Evolutionary conservation across 1,139 yeast species (phyloP), one percentile per base, ranked within the genome.

Genomic region (Geotrichum restrictum): DNA sequence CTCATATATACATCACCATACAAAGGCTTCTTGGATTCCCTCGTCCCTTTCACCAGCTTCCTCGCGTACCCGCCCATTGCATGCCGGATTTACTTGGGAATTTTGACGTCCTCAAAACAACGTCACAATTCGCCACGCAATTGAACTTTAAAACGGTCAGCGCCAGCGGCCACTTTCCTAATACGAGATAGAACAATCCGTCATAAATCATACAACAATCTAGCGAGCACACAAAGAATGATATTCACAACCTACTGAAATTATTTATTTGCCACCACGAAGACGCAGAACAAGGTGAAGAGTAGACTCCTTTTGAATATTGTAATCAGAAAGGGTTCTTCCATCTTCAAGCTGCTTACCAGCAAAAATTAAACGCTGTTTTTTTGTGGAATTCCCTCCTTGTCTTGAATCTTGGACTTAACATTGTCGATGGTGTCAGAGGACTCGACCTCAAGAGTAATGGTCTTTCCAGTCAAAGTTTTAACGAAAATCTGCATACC

Each of bases 311-410:
- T 85, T 85, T 73, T 85, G 94, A 71, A 85, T 85, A 80, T 85
- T 85, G 83, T 85, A 85, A 74, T 85, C 93, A 52, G 89, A 82
- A 56, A 85, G 77, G 49, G 93, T 85, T 75, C 93, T 81, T 56
- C 93, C 94, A 62, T 85, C 94, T 72, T 85, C 94, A 64, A 85
- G 77, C 73, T 85, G 93, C 77, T 85, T 85, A 77, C 94, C 93
- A 62, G 93, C 91, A 63, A 85, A 85, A 74, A 85, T 85, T 68
- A 85, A 77, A 75, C 93, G 81, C 76, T 84, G 93, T 75, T 85
- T 76, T 85, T 91, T 69, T 91, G 91, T 69, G 91, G 93, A 65
- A 85, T 85, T 68, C 93, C 93, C 74, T 85, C 93, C 79, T 85
- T 85, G 76, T 85, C 93, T 74, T 85, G 93, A 67, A 85, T 85